Evolutionary conservation across 371 early-diverging fungal species (phyloP), one percentile per base, ranked within the genome.

Genomic region (Dinochytrium kinnereticum): DNA sequence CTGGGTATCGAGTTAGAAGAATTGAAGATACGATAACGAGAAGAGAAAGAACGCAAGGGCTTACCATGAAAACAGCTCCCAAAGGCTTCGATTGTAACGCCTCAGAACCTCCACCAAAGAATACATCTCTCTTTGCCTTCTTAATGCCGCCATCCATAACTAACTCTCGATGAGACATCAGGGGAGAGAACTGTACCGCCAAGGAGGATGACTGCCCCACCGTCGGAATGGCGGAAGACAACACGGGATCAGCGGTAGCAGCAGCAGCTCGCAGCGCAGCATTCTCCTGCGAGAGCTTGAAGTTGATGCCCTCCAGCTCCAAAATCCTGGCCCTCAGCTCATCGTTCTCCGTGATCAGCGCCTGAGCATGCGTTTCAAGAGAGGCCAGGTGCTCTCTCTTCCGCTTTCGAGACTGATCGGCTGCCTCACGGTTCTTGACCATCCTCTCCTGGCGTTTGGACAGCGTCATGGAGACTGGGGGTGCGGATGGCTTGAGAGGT

Each of bases 401-500:
- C 59, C 95, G 90, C 80, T 94, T 94, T 37, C 96, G 89, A 10
- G 94, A 94, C 61, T 92, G 81, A 49, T 94, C 82, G 1, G 96
- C 96, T 0, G 95, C 94, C 0, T 94, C 95, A n/a, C 96, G 87
- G 78, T 96, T 96, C 84, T 94, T 95, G 71, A 95, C 93, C 68
- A 95, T 78, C 21, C 96, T 87, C 76, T 94, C 94, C 78, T 95
- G 93, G 34, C 92, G 87, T 79, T 95, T 96, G 34, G 85, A 80
- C 0, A 84, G 57, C 7, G n/a, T 26, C 19, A 85, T 84, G 0
- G 83, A 34, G 3, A 69, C 55, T 5, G 55, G 55, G 10, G 7
- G 13, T 53, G 44, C 2, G 5, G 66, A 5, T 2, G 38, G 38
- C 44, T 38, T 39, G 44, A 44, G 26, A 24, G 49, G 44, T 24